These are phyloP conservation scores for Imleria badia DNA, from an alignment of 768 basidiomycete genomes.

Conservation along the genomic window DNA sequence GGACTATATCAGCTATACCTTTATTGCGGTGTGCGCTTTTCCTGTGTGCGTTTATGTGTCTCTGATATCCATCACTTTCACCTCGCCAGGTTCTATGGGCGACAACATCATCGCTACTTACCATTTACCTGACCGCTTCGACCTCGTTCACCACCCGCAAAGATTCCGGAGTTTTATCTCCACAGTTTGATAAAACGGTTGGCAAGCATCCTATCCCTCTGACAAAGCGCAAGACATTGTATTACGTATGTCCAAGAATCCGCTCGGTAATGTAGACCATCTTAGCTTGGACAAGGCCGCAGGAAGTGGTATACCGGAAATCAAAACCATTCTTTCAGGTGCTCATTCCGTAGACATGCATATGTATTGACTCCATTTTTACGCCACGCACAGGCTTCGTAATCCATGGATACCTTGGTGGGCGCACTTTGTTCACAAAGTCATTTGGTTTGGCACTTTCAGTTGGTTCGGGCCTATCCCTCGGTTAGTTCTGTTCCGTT, in stretches of 20 bases:
- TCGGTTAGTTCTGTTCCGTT: conserved; percentile 47
- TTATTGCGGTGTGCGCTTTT: conserved; percentile 67
- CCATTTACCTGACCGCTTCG: conserved; percentile 84
- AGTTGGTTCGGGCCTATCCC: conserved; percentile 87
- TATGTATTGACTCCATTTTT: conserved; percentile 10
- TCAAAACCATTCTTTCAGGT: conserved; percentile 93
- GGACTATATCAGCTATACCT: conserved; percentile 68
- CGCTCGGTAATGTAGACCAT: background rate
- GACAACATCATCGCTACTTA: conserved; percentile 70
- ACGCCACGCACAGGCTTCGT: conserved; percentile 68
- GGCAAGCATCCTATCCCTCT: conserved; percentile 25
- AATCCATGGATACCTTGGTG: conserved; percentile 95
- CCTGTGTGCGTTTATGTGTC: background rate
- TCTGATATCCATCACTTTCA: background rate
- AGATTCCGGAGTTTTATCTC: conserved; percentile 71
- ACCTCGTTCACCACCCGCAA: conserved; percentile 87
- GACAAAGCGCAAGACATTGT: conserved; percentile 66
- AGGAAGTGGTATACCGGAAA: conserved; percentile 94
- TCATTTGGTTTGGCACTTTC: conserved; percentile 84
- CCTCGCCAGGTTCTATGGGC: conserved; percentile 66
- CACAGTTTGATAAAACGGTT: conserved; percentile 41
- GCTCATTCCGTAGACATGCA: background rate
- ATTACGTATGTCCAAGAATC: conserved; percentile 64
- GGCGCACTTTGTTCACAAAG: conserved; percentile 86
- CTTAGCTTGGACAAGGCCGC: conserved; percentile 60